phyloP scores from a whole-genome alignment of 441 rosid species.

The Hura crepitans region DNA sequence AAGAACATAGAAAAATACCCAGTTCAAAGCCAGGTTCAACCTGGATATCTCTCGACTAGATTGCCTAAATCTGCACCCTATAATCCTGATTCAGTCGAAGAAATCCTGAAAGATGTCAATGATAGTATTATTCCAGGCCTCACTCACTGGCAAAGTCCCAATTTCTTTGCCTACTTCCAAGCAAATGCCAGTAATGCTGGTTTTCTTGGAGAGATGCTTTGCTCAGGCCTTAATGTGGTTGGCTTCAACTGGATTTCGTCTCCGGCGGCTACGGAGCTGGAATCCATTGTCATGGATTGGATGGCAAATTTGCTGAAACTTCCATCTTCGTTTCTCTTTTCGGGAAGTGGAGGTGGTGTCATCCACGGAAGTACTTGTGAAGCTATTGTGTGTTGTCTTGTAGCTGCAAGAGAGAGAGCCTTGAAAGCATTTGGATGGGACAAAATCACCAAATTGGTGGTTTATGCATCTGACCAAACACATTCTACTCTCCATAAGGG shows the following conservation, averaged over 20 bases:
- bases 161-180: constrained; percentile 32
- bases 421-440: constrained; percentile 15
- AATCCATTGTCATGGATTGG: constrained; percentile 36
- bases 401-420: constrained; percentile 27
- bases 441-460: constrained; percentile 24
- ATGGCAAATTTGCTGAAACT: constrained; percentile 28
- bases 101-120: too few relatives aligned
- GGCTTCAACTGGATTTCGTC: constrained; percentile 38
- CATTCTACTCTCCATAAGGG: constrained; percentile 31
- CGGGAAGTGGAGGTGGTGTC: constrained; percentile 38
- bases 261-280: constrained; percentile 27
- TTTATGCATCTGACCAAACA: constrained; percentile 35
- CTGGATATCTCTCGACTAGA: too few relatives aligned
- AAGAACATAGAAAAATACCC: constrained; percentile 27
- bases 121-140: constrained; percentile 28
- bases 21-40: constrained; percentile 29
- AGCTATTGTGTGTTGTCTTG: too few relatives aligned
- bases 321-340: constrained; percentile 28
- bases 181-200: constrained; percentile 31
- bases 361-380: too few relatives aligned
- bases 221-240: constrained; percentile 26
- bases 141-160: constrained; percentile 41
- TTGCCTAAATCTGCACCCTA: too few relatives aligned
- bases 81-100: too few relatives aligned
- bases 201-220: constrained; percentile 32